These are phyloP conservation scores for Sporothrix pseudoabietina DNA, from an alignment of 2,329 filamentous ascomycete species.

Conservation along the genomic window DNA sequence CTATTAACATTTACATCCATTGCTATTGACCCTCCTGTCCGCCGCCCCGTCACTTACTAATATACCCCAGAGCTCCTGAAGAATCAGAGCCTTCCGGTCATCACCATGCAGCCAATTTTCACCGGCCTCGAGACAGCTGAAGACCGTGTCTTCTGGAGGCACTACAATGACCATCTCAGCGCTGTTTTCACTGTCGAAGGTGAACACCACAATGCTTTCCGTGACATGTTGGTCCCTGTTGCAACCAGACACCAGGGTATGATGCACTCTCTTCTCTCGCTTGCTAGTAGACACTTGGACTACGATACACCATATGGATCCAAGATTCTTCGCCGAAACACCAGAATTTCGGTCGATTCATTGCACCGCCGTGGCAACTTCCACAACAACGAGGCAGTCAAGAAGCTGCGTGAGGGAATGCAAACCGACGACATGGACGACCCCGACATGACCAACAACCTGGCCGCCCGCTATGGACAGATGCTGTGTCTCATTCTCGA, in stretches of 20 bases:
- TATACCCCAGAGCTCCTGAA: slow-evolving; percentile 50
- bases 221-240: slow-evolving; percentile 79
- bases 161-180: slow-evolving; percentile 80
- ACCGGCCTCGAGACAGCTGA: slow-evolving; percentile 78
- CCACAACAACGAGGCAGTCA: slow-evolving; percentile 59
- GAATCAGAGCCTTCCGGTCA: slow-evolving; percentile 53
- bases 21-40: neutral
- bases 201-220: slow-evolving; percentile 81
- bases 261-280: slow-evolving; percentile 86
- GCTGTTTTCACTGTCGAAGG: slow-evolving; percentile 79
- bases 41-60: neutral
- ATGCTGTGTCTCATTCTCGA: slow-evolving; percentile 64
- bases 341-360: slow-evolving; percentile 50
- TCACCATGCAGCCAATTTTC: slow-evolving; percentile 68
- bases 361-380: slow-evolving; percentile 56
- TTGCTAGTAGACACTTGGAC: slow-evolving; percentile 77
- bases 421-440: slow-evolving; percentile 41
- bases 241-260: slow-evolving; percentile 77
- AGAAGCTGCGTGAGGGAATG: slow-evolving; percentile 54
- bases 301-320: slow-evolving; percentile 58
- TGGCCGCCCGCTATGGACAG: slow-evolving; percentile 62
- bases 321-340: slow-evolving; percentile 55
- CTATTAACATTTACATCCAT: neutral
- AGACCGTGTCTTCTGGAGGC: slow-evolving; percentile 78
- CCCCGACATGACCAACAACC: slow-evolving; percentile 49